Evolutionary conservation across 257 asterid species (phyloP), one percentile per base, ranked within the genome.

Genomic region (Solanum pinnatisectum): DNA sequence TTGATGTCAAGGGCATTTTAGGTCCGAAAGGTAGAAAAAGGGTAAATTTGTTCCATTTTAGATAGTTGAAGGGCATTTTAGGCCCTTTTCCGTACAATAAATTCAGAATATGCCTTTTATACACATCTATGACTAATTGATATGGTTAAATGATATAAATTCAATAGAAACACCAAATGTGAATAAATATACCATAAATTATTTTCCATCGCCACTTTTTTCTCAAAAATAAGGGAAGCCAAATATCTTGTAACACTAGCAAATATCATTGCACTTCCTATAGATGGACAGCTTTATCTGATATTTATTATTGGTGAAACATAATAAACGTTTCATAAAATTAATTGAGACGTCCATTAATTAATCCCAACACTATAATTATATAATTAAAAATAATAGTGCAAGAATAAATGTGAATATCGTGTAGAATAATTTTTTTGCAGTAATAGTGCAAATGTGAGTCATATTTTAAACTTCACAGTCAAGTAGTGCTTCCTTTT

Each of bases 371-470:
- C 8, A 6, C 35, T 4, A 68, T 16, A 27, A 3, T 15, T 8
- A 27, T 63, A 63, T 60, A 23, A 2, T 23, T 8, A 22, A 60
- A 22, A 60, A 60, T 20, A 59, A 23, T 65, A n/a, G 72, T 65
- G 72, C 72, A 65, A 11, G 72, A 65, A 65, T 65, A 82, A 56
- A 49, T 49, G 86, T n/a, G 63, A 40, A 77, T 77, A 3, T 27
- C 11, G 18, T 18, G 85, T 30, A 18, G 85, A 81, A 46, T 81
- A 18, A 3, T 46, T 46, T 18, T 52, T 30, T 81, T 49, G 70
- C 42, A 82, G 49, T 82, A 82, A 49, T 46, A 81, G 13, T 82
- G 85, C 86, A 49, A 49, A 82, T 49, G 30, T 82, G 86, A 82
- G 18, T 82, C 86, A 82, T 49, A 82, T 32, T 23, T 39, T 46